Evolutionary conservation across 192 early-diverging fungal genomes (phyloP).

Genomic region (Powellomyces hirtus): DNA sequence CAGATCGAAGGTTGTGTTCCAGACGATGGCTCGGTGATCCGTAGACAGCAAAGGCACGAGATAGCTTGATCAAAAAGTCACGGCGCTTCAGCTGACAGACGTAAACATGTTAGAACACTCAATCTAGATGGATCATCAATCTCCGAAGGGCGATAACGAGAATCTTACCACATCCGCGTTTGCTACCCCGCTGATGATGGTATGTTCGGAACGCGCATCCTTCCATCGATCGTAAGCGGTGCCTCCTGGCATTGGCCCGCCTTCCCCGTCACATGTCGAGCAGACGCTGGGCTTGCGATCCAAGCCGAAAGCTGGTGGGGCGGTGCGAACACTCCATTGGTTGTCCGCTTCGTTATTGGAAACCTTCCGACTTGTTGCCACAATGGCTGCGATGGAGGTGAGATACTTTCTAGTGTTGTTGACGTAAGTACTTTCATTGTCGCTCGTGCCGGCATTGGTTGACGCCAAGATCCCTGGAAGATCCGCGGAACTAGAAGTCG

Average conservation of each 20-base stretch:
- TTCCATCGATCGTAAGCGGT: slow-evolving; percentile 5
- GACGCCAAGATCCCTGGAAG: neutral
- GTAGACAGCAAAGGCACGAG: slow-evolving; percentile 39
- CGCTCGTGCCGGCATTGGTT: neutral
- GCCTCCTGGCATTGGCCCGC: neutral
- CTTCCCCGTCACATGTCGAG: slow-evolving; percentile 14
- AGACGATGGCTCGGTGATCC: slow-evolving; percentile 50
- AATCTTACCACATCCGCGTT: slow-evolving; percentile 8
- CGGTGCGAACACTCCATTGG: slow-evolving; percentile 1
- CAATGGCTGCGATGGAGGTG: neutral
- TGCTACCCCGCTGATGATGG: slow-evolving; percentile 18
- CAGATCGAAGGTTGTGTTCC: slow-evolving; percentile 37
- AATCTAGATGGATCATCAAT: no score
- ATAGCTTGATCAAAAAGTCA: slow-evolving; percentile 47
- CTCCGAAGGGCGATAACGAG: no score
- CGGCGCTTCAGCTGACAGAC: slow-evolving; percentile 20
- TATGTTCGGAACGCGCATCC: slow-evolving; percentile 12
- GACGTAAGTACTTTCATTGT: neutral
- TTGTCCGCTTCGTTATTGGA: neutral
- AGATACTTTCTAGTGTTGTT: neutral
- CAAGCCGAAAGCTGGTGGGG: neutral
- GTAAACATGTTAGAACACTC: no score
- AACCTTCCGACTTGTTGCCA: neutral
- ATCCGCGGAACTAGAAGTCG: neutral
- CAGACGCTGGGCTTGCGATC: neutral